These are phyloP conservation scores for Peronospora destructor DNA, from an alignment of 352 stramenopile species.

Conservation along the genomic window DNA sequence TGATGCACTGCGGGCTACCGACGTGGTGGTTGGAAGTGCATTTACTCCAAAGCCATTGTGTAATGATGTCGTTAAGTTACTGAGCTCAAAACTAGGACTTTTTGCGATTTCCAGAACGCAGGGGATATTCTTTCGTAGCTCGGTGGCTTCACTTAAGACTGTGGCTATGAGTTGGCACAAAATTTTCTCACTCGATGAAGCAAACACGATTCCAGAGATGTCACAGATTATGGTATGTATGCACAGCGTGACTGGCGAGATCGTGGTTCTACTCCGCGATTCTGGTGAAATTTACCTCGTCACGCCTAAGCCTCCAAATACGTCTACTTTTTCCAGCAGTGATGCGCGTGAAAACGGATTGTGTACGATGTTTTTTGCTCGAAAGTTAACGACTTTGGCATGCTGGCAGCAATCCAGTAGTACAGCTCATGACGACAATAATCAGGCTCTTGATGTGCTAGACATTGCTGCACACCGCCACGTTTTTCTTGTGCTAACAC, in stretches of 20 bases:
- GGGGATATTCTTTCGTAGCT: constrained; percentile 60
- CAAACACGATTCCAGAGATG: not conserved
- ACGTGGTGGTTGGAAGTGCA: constrained; percentile 61
- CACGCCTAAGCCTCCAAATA: constrained; percentile 13
- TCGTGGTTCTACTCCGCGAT: constrained; percentile 40
- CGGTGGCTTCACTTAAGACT: constrained; percentile 31
- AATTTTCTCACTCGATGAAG: constrained; percentile 10
- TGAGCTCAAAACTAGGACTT: constrained; percentile 55
- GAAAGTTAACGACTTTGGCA: constrained; percentile 25
- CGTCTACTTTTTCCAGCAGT: constrained; percentile 4
- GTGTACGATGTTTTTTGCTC: constrained; percentile 19
- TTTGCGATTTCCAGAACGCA: constrained; percentile 53
- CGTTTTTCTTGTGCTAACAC: constrained; percentile 21
- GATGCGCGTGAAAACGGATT: constrained; percentile 4
- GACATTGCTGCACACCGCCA: constrained; percentile 31
- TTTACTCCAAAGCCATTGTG: constrained; percentile 32
- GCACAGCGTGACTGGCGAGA: constrained; percentile 73
- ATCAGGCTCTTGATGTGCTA: constrained; percentile 14
- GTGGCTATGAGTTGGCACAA: constrained; percentile 35
- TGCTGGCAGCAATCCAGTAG: constrained; percentile 14
- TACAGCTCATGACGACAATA: not conserved
- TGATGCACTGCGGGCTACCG: constrained; percentile 62
- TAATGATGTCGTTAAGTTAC: constrained; percentile 33
- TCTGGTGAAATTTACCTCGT: constrained; percentile 41
- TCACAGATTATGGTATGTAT: constrained; percentile 32